Evolutionary conservation across 148 eudicot species (phyloP).

Genomic region (Pharnaceum exiguum): DNA sequence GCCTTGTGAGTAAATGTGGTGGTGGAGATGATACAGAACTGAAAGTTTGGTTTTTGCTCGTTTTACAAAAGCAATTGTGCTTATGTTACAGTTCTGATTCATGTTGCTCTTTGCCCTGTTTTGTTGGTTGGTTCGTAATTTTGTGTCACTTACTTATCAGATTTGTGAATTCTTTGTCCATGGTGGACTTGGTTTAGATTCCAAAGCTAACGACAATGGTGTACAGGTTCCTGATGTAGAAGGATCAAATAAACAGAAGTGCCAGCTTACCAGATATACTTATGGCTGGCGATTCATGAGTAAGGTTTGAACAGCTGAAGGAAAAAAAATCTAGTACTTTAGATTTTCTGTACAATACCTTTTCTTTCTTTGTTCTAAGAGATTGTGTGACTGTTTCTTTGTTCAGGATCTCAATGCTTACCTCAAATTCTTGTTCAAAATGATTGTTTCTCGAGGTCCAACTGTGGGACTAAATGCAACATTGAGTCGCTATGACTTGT

Average conservation of each 20-base stretch:
- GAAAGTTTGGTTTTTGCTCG: too few relatives aligned
- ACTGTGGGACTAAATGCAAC: conserved; percentile 80
- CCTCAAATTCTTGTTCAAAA: conserved; percentile 60
- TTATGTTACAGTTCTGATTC: neutral
- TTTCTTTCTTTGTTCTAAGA: neutral
- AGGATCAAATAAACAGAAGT: conserved; percentile 58
- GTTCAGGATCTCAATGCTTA: conserved; percentile 88
- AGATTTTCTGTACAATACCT: neutral
- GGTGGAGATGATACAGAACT: too few relatives aligned
- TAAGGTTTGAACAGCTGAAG: conserved; percentile 43
- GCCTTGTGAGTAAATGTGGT: too few relatives aligned
- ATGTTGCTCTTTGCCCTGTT: neutral
- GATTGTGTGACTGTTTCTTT: neutral
- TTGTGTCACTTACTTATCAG: neutral
- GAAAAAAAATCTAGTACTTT: neutral
- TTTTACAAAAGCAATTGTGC: too few relatives aligned
- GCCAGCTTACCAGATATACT: conserved; percentile 91
- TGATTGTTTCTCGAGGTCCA: conserved; percentile 77
- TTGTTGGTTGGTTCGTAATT: neutral
- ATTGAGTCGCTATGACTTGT: conserved; percentile 78
- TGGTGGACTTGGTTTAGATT: neutral
- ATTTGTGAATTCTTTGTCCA: neutral
- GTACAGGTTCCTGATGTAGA: conserved; percentile 92
- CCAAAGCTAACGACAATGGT: neutral
- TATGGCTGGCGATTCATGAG: conserved; percentile 86